Base-by-base conservation (phyloP, 805 yeast species). In the Pichia occidentalis region DNA sequence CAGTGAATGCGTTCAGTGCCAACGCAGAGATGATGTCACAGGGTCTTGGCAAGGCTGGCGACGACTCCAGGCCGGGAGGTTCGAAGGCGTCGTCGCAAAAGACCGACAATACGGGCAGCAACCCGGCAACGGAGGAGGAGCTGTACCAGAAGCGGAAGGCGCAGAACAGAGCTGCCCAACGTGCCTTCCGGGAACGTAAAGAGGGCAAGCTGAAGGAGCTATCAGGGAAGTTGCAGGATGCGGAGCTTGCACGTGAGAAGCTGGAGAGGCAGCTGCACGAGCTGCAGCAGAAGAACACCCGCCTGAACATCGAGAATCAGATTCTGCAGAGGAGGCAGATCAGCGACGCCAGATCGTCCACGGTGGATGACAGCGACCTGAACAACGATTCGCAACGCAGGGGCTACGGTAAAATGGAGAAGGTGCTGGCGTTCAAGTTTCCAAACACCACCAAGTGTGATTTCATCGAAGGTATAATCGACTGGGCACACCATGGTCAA, bases 111-210 rank as follows among this genome's bases (percentile, higher is more conserved):
- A 12, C 30, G 10, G 17, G 17, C 10, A 27, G 30, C 10, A 23
- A 18, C 19, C 14, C 18, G 16, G n/a, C 41, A 9, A 30, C 52
- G 3, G 57, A 65, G 36, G 60, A 61, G 28, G 72, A 76, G 43
- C 49, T 73, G 5, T 68, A 68, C 14, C 63, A 70, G 45, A 77
- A 75, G 55, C 70, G 84, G 36, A 82, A 77, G 53, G 86, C 85
- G 2, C 92, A 81, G 55, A 84, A 85, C 54, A 66, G 95, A 51
- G 88, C 88, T 9, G 95, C 95, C 1, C 95, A 85, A 60, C 67
- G 87, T 48, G 95, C 95, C 3, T 85, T 83, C 59, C 65, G 95
- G 44, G 88, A 84, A 57, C 73, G 94, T 34, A 83, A 81, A 56
- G 92, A 83, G 56, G 73, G 75, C 35, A 77, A 72, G 49, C 59